Evolutionary conservation across 2,329 filamentous ascomycete species (phyloP), one percentile per base, ranked within the genome.

Genomic region (Aspergillus sp.): DNA sequence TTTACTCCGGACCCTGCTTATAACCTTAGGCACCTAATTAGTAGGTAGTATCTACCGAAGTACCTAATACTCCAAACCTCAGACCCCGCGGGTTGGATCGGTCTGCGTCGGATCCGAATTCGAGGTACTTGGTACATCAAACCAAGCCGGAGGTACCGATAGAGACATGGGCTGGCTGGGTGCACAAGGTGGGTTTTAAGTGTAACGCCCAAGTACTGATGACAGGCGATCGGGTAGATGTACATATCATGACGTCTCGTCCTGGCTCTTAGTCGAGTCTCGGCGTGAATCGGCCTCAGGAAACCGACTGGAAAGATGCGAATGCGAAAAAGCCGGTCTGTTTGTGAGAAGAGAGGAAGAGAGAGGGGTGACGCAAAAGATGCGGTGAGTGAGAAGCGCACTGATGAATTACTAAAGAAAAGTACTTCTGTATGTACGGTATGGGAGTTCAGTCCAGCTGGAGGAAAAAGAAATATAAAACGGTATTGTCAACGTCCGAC

Each of bases 301-400:
- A n/a, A 43, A 36, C 26, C 15, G 24, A 34, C 49, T 34, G 39
- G 38, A 42, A 34, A 20, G 38, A 52, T 42, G 11, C 6, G 6
- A 26, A 9, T 30, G 18, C 24, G 17, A 18, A 20, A 24, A 22
- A 7, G n/a, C 13, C 12, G 18, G 45, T 48, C 30, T 15, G 18
- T 48, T 39, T 48, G 48, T 12, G 30, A n/a, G 26, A 44, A 24
- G n/a, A 30, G 20, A 45, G 34, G 22, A 48, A 36, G 48, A 55
- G 26, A 22, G 12, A 44, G 13, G 15, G 24, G 43, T 56, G 57
- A 51, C 48, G 50, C 45, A 49, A 55, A 53, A 59, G 36, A 56
- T 56, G 59, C 57, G 59, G 56, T 61, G 57, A 11, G 26, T 11
- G 26, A 9, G 26, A 30, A 30, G 26, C 9, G 9, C 26, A 30